Conservation (phyloP, 2,329 filamentous ascomycete genomes). For the Fusarium annulatum region DNA sequence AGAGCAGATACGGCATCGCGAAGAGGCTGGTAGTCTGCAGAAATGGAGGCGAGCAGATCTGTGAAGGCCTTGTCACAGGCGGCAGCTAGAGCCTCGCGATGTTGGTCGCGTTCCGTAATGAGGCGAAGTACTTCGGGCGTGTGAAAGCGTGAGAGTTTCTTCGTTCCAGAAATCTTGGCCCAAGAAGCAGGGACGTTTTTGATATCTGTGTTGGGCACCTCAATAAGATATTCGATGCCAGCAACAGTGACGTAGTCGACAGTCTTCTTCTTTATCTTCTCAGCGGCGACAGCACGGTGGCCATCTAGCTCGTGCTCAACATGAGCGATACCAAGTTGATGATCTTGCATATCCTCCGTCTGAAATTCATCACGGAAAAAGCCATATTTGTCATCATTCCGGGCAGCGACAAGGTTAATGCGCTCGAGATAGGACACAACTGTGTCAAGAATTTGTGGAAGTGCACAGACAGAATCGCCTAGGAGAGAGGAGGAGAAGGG, state of each 20-base stretch:
- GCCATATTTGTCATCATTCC: conserved; percentile 88
- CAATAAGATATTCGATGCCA: conserved; percentile 94
- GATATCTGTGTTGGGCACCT: conserved; percentile 84
- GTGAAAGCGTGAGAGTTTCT: conserved; percentile 91
- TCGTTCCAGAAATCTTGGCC: conserved; percentile 94
- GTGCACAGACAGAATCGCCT: conserved; percentile 74
- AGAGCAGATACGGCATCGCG: conserved; percentile 89
- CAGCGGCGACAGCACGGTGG: conserved; percentile 77
- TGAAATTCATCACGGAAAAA: conserved; percentile 92
- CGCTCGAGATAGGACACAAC: conserved; percentile 82
- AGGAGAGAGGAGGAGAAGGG: conserved; percentile 80
- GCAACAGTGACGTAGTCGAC: conserved; percentile 85
- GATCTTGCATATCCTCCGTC: conserved; percentile 87
- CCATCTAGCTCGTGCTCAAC: conserved; percentile 89
- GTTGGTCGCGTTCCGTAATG: conserved; percentile 88
- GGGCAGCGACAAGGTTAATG: conserved; percentile 86
- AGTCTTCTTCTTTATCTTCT: conserved; percentile 75
- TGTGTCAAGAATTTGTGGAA: conserved; percentile 80
- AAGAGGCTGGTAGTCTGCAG: conserved; percentile 86
- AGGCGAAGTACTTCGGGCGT: conserved; percentile 88
- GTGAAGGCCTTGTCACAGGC: conserved; percentile 89
- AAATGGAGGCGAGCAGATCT: conserved; percentile 77
- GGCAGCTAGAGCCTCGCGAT: conserved; percentile 91
- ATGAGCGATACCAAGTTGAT: conserved; percentile 90
- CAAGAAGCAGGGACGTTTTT: conserved; percentile 93